Evolutionary conservation across 495 filamentous ascomycete genomes (phyloP).

Genomic region (Evernia prunastri): DNA sequence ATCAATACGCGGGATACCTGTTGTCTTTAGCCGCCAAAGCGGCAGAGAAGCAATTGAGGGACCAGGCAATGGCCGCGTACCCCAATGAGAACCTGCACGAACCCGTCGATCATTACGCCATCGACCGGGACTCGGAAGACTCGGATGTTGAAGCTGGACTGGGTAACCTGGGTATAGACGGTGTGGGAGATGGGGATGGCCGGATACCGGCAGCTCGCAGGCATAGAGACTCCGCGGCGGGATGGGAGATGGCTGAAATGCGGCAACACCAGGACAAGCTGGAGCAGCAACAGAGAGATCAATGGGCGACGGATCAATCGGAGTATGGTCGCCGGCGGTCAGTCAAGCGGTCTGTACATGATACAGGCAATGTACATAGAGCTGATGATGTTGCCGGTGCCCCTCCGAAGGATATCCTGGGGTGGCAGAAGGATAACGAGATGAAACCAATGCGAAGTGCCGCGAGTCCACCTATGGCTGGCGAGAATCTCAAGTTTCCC

Average conservation of each 20-base stretch:
- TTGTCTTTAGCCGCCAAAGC: conserved; percentile 68
- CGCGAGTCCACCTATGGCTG: conserved; percentile 76
- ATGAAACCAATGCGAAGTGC: conserved; percentile 45
- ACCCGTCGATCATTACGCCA: conserved; percentile 53
- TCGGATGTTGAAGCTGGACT: conserved; percentile 32
- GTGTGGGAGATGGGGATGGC: conserved; percentile 15
- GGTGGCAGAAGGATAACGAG: conserved; percentile 41
- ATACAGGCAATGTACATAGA: conserved; percentile 23
- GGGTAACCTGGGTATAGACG: conserved; percentile 39
- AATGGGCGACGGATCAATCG: conserved; percentile 15
- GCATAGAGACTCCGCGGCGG: conserved; percentile 40
- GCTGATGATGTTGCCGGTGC: conserved; percentile 21
- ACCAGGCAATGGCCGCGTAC: conserved; percentile 64
- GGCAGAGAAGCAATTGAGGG: conserved; percentile 64
- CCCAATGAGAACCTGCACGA: conserved; percentile 60
- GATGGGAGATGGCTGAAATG: conserved; percentile 48
- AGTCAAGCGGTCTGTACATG: conserved; percentile 14
- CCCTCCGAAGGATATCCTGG: conserved; percentile 32
- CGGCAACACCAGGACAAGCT: conserved; percentile 44
- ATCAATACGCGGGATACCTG: conserved; percentile 64
- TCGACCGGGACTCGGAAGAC: conserved; percentile 46
- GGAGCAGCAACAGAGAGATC: conserved; percentile 31
- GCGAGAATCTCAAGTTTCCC: conserved; percentile 66
- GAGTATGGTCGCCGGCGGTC: conserved; percentile 17
- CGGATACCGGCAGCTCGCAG: conserved; percentile 1